Base-by-base conservation (phyloP, 352 stramenopile genomes). In the Pythium pyrilobum region DNA sequence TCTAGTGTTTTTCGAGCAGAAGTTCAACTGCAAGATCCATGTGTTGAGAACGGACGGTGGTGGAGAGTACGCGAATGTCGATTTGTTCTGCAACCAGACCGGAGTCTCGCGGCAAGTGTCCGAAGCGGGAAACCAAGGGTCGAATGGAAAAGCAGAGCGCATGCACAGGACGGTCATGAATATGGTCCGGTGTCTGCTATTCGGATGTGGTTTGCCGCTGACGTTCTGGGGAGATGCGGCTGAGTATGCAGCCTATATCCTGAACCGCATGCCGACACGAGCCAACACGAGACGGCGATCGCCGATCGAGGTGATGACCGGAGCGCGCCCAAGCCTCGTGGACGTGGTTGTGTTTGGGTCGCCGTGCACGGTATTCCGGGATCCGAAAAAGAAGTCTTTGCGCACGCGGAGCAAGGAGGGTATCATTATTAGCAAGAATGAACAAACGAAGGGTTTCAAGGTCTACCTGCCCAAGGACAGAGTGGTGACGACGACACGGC, bases 91-190 rank as follows among this genome's bases (percentile, higher is more conserved):
- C 31, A 52, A 61, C 6, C 3, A 34, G 2, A 65, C 45, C 0
- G 62, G 62, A 0, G 51, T 75, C 0, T 32, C 32, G 0, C 21
- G 69, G 0, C 59, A 78, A 36, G 20, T 63, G 3, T 59, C 45
- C 2, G 59, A 78, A 18, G 56, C 56, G 0, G 18, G 42, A 0
- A 75, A 73, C 13, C 39, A 66, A 10, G 56, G 59, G 0, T 44
- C 36, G 2, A 79, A 75, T 15, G 63, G 66, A 0, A 75, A 78
- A 29, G 62, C 56, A 0, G 66, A 71, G 9, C 25, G 60, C 1
- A 73, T 77, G 55, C 62, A 70, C 23, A 13, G 53, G 0, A 72
- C 58, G 0, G 44, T 69, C 0, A 56, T 71, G 44, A 68, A 74
- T 33, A 62, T 73, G 41, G 43, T 59, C 0, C 31, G 66, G 10